Percentiles rank a stretch among this genome's conserved stretches.
Conservation (phyloP, 176 grass and related monocot genomes). For the Lolium perenne region DNA sequence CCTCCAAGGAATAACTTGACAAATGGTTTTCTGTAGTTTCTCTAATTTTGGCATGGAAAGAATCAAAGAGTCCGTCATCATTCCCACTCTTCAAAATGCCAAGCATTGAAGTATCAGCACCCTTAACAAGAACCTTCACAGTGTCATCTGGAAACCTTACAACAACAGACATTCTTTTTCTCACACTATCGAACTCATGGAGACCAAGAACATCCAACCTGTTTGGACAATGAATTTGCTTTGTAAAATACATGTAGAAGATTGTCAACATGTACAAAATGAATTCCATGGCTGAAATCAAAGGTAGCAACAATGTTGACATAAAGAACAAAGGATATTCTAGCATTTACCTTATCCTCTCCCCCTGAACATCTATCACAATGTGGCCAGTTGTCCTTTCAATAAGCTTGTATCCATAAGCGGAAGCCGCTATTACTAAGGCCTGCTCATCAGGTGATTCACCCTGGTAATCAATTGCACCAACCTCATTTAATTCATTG, state of each 20-base stretch:
- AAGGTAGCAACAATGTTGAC: conserved; percentile 7
- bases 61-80: conserved; percentile 40
- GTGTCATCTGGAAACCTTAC: conserved; percentile 88
- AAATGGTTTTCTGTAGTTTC: conserved; percentile 77
- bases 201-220: conserved; percentile 99
- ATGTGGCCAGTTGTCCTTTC: conserved; percentile 95
- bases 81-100: conserved; percentile 64
- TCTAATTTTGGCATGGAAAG: conserved; percentile 64
- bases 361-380: conserved; percentile 88
- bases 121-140: conserved; percentile 98
- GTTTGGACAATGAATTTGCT: conserved; percentile 43
- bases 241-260: conserved; percentile 36
- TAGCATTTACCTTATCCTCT: conserved; percentile 76
- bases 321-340: not conserved
- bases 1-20: conserved; percentile 76
- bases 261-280: conserved; percentile 35
- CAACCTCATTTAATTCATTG: conserved; percentile 51
- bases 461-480: conserved; percentile 86
- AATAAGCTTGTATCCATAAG: conserved; percentile 86
- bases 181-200: conserved; percentile 96
- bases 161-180: conserved; percentile 99
- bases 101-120: conserved; percentile 95
- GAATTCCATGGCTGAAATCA: conserved; percentile 20
- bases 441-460: conserved; percentile 99
- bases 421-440: conserved; percentile 85